Evolutionary conservation across 2,329 filamentous ascomycete species (phyloP).

Genomic region (Colletotrichum coccodes): DNA sequence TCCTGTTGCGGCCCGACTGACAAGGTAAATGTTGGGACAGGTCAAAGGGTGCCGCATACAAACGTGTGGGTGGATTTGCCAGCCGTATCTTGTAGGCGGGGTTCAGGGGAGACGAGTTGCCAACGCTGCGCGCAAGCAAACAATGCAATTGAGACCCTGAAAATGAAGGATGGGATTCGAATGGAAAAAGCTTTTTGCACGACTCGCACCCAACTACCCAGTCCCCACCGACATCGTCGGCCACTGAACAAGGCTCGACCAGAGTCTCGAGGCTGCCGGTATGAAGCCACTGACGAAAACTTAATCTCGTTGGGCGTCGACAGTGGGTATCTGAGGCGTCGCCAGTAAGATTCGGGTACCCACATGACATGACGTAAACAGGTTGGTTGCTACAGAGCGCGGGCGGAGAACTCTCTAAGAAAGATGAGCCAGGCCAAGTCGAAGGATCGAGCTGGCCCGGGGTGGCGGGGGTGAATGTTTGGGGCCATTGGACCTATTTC

Average conservation of each 20-base stretch:
- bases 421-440: neutral
- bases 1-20: neutral
- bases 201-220: neutral
- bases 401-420: slow-evolving; percentile 14
- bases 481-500: neutral
- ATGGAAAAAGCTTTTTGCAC: slow-evolving; percentile 8
- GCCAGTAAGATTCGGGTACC: neutral
- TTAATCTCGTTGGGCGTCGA: slow-evolving; percentile 27
- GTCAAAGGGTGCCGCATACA: neutral
- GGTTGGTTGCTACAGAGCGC: neutral
- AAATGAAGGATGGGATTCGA: neutral
- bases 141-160: neutral
- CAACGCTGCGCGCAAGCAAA: neutral
- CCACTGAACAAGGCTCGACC: neutral
- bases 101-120: neutral
- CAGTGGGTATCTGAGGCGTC: neutral
- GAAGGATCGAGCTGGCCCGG: slow-evolving; percentile 2
- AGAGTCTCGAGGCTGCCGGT: neutral
- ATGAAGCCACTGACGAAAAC: neutral
- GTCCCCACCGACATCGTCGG: neutral
- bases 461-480: neutral
- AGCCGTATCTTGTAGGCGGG: neutral
- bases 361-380: slow-evolving; percentile 7
- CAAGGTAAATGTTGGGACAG: neutral
- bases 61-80: neutral